Evolutionary conservation across 148 eudicot species (phyloP), one percentile per base, ranked within the genome.

Genomic region (Tetragonia tetragonoides): DNA sequence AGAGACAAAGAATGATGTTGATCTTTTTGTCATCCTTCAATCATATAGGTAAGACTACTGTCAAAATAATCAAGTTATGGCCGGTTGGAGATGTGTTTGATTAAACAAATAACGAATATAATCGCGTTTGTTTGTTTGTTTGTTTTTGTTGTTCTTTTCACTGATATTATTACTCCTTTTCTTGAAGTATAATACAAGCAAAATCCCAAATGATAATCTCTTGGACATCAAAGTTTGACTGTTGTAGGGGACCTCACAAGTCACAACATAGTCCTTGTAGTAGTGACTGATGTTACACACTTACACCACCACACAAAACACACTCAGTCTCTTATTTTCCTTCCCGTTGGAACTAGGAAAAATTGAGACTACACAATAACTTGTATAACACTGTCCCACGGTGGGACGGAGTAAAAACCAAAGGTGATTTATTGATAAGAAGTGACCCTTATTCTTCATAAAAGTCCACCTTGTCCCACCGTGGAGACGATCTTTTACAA

Each of bases 251-350:
- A 56, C 67, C 10, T 72, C 70, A 38, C 37, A 18, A 28, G 28
- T 15, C 62, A 5, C 34, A 62, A 6, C 61, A 64, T 63, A 7
- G 61, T 38, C 68, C 46, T 42, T 20, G 10, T 47, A 72, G 23
- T 78, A 63, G 64, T 72, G 81, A 79, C 70, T 71, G 76, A 62
- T 72, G 81, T 72, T 79, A 40, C n/a, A n/a, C n/a, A n/a, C n/a
- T n/a, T n/a, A n/a, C 64, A n/a, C 34, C 63, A 62, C 68, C 61
- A 66, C 63, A 51, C 44, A 51, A 72, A 44, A 44, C 47, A 44
- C 47, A 44, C 6, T 5, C 9, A 5, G n/a, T 61, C 34, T n/a
- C 65, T 51, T 3, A 61, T 61, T 70, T 72, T 78, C 44, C 64
- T 53, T 6, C 72, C 54, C 6, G 6, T 40, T 72, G 61, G 70